Percentiles rank a stretch among this genome's conserved stretches.
These are phyloP conservation scores for Tanacetum coccineum DNA, from an alignment of 129 eudicot genomes.

Conservation along the genomic window DNA sequence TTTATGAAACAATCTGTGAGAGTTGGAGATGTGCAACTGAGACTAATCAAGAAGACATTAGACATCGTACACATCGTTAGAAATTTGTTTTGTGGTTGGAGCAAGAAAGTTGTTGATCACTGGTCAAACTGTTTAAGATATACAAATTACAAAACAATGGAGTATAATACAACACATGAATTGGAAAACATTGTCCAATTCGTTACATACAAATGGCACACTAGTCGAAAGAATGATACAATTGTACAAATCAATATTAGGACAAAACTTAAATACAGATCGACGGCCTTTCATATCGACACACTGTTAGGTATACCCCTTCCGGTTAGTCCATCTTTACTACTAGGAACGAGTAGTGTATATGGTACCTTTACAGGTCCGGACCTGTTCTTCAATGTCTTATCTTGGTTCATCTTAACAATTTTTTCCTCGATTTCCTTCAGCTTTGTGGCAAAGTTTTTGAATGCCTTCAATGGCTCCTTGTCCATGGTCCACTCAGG, in stretches of 20 bases:
- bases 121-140: too few relatives aligned
- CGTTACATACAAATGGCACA: background rate
- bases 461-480: constrained; percentile 41
- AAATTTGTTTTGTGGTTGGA: too few relatives aligned
- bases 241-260: background rate
- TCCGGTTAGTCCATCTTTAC: constrained; percentile 49
- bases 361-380: constrained; percentile 37
- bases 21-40: too few relatives aligned
- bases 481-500: constrained; percentile 44
- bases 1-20: too few relatives aligned
- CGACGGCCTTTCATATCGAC: constrained; percentile 32
- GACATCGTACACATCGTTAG: too few relatives aligned
- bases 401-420: constrained; percentile 29
- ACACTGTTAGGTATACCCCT: constrained; percentile 50
- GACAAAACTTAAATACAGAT: background rate
- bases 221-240: background rate
- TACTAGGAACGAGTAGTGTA: constrained; percentile 36
- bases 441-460: constrained; percentile 33
- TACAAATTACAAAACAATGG: too few relatives aligned
- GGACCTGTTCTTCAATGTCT: constrained; percentile 35
- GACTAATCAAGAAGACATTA: too few relatives aligned
- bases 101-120: too few relatives aligned
- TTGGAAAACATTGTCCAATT: too few relatives aligned
- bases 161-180: too few relatives aligned
- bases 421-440: constrained; percentile 36